Evolutionary conservation across 2,329 filamentous ascomycete genomes (phyloP).

Genomic region (Aspergillus piperis): DNA sequence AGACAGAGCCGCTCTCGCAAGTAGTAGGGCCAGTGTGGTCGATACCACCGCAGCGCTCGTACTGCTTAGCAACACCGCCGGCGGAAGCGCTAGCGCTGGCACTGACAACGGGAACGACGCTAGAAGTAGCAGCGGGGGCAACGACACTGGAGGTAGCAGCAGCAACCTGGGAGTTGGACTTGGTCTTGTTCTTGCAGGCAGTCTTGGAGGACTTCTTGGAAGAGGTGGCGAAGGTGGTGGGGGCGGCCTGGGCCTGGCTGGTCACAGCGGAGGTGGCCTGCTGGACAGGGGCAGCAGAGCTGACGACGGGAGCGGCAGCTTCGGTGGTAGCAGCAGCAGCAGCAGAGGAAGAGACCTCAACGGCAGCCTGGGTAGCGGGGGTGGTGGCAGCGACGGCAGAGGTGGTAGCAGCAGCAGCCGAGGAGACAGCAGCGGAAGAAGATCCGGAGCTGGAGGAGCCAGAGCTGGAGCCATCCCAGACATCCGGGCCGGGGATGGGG

Average conservation of each 20-base stretch:
- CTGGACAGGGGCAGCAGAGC: too few species aligned
- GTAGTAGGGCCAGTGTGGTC: conserved; percentile 15
- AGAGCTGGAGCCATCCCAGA: conserved; percentile 24
- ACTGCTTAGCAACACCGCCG: conserved; percentile 15
- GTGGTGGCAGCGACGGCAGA: conserved; percentile 2
- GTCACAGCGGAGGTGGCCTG: conserved; percentile 4
- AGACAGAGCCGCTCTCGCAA: conserved; percentile 20
- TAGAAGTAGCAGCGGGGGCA: background rate
- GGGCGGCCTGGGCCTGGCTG: conserved; percentile 3
- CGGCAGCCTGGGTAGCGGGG: background rate
- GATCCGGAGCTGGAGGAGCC: conserved; percentile 13
- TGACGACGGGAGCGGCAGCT: conserved; percentile 1
- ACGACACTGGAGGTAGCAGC: background rate
- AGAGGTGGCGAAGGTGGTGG: conserved; percentile 4
- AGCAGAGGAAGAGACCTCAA: background rate
- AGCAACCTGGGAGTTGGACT: background rate
- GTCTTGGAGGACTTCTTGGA: background rate
- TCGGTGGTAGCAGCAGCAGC: conserved; percentile 1
- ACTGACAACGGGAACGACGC: background rate
- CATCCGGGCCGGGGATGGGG: conserved; percentile 24
- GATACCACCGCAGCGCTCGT: conserved; percentile 22
- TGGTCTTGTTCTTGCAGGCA: background rate
- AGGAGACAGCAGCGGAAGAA: conserved; percentile 2
- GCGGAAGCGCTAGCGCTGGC: background rate
- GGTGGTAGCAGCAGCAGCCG: conserved; percentile 3